Evolutionary conservation across 805 yeast genomes (phyloP).

Genomic region (Ogataea allantospora): DNA sequence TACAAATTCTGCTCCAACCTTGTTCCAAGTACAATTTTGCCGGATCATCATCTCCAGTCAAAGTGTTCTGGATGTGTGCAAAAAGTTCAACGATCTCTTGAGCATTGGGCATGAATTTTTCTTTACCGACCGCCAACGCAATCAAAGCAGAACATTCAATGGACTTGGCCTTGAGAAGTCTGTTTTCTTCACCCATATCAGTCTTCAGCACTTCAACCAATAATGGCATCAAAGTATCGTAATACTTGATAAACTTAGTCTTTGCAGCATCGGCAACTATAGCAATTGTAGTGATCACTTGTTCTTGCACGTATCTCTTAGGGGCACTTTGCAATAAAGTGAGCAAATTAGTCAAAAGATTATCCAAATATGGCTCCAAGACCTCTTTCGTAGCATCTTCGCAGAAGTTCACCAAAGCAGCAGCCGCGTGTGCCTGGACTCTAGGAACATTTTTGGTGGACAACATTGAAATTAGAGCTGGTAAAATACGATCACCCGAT

Average conservation of each 20-base stretch:
- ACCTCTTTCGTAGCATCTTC: conserved; percentile 88
- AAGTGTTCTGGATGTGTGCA: conserved; percentile 60
- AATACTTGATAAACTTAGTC: conserved; percentile 81
- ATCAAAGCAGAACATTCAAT: conserved; percentile 94
- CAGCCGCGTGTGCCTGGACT: conserved; percentile 98
- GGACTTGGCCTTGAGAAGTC: conserved; percentile 84
- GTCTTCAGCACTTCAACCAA: conserved; percentile 74
- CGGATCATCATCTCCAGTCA: conserved; percentile 76
- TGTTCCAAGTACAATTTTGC: conserved; percentile 83
- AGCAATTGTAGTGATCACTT: conserved; percentile 93
- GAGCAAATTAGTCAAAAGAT: conserved; percentile 68
- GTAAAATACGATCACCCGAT: conserved; percentile 75
- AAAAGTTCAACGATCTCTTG: conserved; percentile 71
- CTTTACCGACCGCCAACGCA: conserved; percentile 93
- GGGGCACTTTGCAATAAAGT: conserved; percentile 73
- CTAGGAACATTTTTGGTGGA: conserved; percentile 74
- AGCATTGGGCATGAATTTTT: conserved; percentile 75
- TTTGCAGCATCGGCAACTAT: conserved; percentile 97
- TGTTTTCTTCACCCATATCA: conserved; percentile 75
- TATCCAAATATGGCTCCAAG: conserved; percentile 90
- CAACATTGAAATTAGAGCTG: conserved; percentile 82
- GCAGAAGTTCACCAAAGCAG: conserved; percentile 92
- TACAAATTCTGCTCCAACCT: conserved; percentile 94
- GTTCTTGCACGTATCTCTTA: conserved; percentile 93
- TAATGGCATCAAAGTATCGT: conserved; percentile 91